Evolutionary conservation across 768 basidiomycete genomes (phyloP).

Genomic region (Phanerochaete sordida): DNA sequence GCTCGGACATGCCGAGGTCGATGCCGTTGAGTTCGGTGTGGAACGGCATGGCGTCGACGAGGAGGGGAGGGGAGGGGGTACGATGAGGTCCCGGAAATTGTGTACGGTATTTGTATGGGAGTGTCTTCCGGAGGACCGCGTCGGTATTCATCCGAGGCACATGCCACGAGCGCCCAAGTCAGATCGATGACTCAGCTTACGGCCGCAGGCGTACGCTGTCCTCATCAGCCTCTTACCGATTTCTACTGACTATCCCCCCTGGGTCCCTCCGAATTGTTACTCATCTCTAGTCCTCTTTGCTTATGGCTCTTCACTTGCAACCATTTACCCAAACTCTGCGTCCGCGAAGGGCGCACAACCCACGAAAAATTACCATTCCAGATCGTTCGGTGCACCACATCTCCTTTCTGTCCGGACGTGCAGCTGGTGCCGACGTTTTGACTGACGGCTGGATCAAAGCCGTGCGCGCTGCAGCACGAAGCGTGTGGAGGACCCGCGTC

Average conservation of each 20-base stretch:
- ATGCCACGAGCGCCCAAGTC: neutral
- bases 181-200: slow-evolving; percentile 6
- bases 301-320: neutral
- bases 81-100: too few species aligned
- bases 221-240: neutral
- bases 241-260: neutral
- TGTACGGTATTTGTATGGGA: slow-evolving; percentile 4
- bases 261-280: too few species aligned
- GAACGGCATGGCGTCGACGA: slow-evolving; percentile 19
- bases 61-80: neutral
- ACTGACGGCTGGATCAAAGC: too few species aligned
- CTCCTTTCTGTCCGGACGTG: neutral
- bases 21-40: slow-evolving; percentile 24
- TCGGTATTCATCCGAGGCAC: slow-evolving; percentile 9
- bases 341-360: neutral
- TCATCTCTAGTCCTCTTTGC: neutral
- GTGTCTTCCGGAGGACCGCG: slow-evolving; percentile 10
- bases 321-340: neutral
- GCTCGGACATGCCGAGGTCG: slow-evolving; percentile 40
- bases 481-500: neutral
- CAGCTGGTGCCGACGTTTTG: neutral
- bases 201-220: neutral
- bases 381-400: too few species aligned
- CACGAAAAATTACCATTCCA: neutral
- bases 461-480: too few species aligned